A percentile compares a stretch with the other conserved stretches of the same genome.
Evolutionary conservation across 2,329 filamentous ascomycete species (phyloP).

Genomic region (Talaromyces sp.): DNA sequence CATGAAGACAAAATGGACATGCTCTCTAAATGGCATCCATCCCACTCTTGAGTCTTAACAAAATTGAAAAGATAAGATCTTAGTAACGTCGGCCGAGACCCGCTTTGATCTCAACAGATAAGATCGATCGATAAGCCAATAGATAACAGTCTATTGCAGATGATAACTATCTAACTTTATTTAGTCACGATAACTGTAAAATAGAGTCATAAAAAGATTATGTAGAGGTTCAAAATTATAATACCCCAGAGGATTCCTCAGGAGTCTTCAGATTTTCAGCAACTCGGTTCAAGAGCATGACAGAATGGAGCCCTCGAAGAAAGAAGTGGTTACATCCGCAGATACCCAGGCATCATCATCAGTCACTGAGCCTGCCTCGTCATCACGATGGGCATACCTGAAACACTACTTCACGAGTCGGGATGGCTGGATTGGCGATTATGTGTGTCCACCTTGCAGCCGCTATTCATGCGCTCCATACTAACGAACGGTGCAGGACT

Average conservation of each 20-base stretch:
- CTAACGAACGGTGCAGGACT: slow-evolving; percentile 33
- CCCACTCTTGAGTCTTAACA: not conserved
- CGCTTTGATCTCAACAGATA: not conserved
- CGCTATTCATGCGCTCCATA: not conserved
- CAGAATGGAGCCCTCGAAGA: not conserved
- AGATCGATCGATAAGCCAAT: not conserved
- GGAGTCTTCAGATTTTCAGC: not conserved
- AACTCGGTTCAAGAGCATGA: not conserved
- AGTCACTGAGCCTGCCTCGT: not conserved
- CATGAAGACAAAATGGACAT: too few species aligned
- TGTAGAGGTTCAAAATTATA: not conserved
- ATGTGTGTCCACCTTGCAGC: slow-evolving; percentile 23
- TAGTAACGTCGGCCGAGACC: slow-evolving; percentile 6
- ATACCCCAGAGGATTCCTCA: not conserved
- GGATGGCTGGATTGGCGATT: slow-evolving; percentile 48
- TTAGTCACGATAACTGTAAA: not conserved
- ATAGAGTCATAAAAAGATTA: too few species aligned
- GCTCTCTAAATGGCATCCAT: too few species aligned
- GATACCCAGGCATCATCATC: slow-evolving; percentile 1
- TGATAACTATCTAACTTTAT: not conserved
- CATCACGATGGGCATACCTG: slow-evolving; percentile 21
- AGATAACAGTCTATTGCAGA: not conserved
- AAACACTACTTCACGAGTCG: slow-evolving; percentile 22
- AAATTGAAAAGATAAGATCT: too few species aligned
- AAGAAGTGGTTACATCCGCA: not conserved